These are phyloP conservation scores for Wickerhamiella alocasiicola DNA, from an alignment of 805 yeast species.

Conservation along the genomic window DNA sequence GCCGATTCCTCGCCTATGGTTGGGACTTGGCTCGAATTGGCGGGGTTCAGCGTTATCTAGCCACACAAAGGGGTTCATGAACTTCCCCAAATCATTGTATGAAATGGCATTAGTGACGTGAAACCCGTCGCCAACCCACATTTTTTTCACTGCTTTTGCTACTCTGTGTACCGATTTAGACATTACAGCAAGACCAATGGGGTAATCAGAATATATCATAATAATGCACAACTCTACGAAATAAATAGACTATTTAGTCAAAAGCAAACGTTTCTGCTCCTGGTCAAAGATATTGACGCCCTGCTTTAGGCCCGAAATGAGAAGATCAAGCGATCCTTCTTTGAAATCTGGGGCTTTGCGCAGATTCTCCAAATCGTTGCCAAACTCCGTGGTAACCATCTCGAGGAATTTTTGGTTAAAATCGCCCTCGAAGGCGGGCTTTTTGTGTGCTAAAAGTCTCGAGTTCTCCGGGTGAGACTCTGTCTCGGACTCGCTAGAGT, in stretches of 20 bases:
- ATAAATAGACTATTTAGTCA: too few species aligned
- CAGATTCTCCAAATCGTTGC: conserved; percentile 32
- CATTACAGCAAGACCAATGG: background rate
- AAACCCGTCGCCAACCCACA: conserved; percentile 13
- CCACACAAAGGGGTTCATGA: conserved; percentile 12
- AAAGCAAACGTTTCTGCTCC: conserved; percentile 20
- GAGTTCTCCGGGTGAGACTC: conserved; percentile 12
- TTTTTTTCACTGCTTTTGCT: background rate
- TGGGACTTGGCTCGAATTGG: conserved; percentile 7
- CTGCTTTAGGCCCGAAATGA: conserved; percentile 28
- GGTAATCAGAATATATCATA: too few species aligned
- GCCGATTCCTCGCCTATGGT: conserved; percentile 9
- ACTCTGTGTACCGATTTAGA: background rate
- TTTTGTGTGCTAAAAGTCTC: conserved; percentile 18
- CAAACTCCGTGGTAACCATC: conserved; percentile 36
- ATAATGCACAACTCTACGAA: too few species aligned
- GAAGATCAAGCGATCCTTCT: conserved; percentile 24
- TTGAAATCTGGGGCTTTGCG: conserved; percentile 35
- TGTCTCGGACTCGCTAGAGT: background rate
- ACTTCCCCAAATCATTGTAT: conserved; percentile 6
- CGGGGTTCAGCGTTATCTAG: conserved; percentile 11
- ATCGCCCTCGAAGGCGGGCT: conserved; percentile 17
- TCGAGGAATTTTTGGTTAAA: conserved; percentile 32
- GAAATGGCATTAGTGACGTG: conserved; percentile 7
- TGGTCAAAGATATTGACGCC: conserved; percentile 29